phyloP scores from a whole-genome alignment of 1,284 basidiomycete genomes.

The Ustilago xerochloae region DNA sequence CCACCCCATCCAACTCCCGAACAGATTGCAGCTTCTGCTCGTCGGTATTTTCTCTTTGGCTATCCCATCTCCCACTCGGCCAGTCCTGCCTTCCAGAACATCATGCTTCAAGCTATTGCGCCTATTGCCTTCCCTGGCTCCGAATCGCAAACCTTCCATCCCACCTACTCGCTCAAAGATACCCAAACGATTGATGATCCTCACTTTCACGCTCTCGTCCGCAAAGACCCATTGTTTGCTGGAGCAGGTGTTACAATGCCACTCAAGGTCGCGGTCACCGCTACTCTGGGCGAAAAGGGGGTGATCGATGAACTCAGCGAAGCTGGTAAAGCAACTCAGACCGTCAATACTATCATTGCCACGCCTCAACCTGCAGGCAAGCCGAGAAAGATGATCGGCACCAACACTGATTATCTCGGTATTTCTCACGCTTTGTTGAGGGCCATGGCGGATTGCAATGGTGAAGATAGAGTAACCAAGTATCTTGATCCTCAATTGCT shows the following conservation, averaged over 20 bases:
- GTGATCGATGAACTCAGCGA: slow-evolving; percentile 53
- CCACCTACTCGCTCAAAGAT: slow-evolving; percentile 51
- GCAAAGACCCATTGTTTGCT: slow-evolving; percentile 47
- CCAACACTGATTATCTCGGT: slow-evolving; percentile 56
- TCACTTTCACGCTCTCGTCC: slow-evolving; percentile 32
- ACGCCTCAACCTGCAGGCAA: slow-evolving; percentile 12
- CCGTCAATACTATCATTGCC: slow-evolving; percentile 57
- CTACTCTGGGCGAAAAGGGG: slow-evolving; percentile 23
- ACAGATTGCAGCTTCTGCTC: slow-evolving; percentile 35
- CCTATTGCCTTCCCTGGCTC: slow-evolving; percentile 26
- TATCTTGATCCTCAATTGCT: slow-evolving; percentile 33
- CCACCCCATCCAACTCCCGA: slow-evolving; percentile 46
- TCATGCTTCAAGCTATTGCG: slow-evolving; percentile 43
- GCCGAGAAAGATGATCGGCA: slow-evolving; percentile 50
- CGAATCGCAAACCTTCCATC: slow-evolving; percentile 16
- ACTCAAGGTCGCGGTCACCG: slow-evolving; percentile 48
- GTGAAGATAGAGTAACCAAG: slow-evolving; percentile 21
- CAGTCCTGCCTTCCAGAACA: slow-evolving; percentile 53
- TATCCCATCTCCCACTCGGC: slow-evolving; percentile 57
- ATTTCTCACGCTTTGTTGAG: slow-evolving; percentile 48
- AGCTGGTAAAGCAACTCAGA: slow-evolving; percentile 40
- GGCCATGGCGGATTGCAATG: slow-evolving; percentile 30
- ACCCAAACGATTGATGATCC: slow-evolving; percentile 47
- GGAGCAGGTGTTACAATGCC: slow-evolving; percentile 55
- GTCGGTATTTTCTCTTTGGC: slow-evolving; percentile 52